Percentiles rank a stretch among this genome's conserved stretches.
Evolutionary conservation across 805 yeast species (phyloP).

Genomic region (Lipomyces oligophaga): DNA sequence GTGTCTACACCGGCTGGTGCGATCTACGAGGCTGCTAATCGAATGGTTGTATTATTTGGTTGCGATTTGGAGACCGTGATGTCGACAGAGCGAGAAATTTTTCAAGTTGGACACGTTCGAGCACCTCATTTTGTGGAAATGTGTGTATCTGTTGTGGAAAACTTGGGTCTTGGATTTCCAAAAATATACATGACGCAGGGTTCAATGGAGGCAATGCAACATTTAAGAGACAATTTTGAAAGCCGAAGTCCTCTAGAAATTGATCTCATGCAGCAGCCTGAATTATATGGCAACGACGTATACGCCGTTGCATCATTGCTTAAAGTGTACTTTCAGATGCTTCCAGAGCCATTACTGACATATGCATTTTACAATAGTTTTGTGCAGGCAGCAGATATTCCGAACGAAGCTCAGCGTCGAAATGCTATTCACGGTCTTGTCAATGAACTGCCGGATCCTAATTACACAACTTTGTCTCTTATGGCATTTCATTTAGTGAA

Average conservation of each 20-base stretch:
- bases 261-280: conserved; percentile 52
- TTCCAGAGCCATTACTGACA: conserved; percentile 85
- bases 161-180: conserved; percentile 76
- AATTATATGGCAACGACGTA: conserved; percentile 67
- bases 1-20: too few relatives aligned
- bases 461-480: conserved; percentile 85
- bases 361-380: conserved; percentile 57
- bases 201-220: conserved; percentile 67
- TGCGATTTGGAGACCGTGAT: conserved; percentile 73
- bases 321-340: conserved; percentile 73
- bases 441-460: conserved; percentile 88
- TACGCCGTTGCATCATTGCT: conserved; percentile 83
- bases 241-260: conserved; percentile 43
- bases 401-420: conserved; percentile 57
- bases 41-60: too few relatives aligned
- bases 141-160: conserved; percentile 82
- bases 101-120: conserved; percentile 47
- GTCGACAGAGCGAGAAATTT: conserved; percentile 58
- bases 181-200: conserved; percentile 90
- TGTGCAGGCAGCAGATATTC: conserved; percentile 66
- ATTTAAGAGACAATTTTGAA: conserved; percentile 58
- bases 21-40: too few relatives aligned
- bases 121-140: conserved; percentile 88
- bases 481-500: conserved; percentile 79
- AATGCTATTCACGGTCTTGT: conserved; percentile 81